Percentiles rank a stretch among this genome's conserved stretches.
Conservation (phyloP, 2,329 filamentous ascomycete genomes). For the Colletotrichum liriopes region DNA sequence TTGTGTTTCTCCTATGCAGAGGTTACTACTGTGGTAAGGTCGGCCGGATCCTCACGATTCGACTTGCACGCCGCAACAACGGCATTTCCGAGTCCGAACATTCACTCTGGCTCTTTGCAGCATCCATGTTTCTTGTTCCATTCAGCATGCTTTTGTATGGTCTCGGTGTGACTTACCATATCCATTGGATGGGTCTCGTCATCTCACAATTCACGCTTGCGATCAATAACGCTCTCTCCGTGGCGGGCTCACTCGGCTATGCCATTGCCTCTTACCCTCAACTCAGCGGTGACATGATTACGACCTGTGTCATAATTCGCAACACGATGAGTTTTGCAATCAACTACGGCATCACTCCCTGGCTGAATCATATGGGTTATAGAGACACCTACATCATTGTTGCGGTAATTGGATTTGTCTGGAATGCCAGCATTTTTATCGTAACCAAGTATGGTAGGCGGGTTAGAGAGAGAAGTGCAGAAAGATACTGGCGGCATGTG, state of each 20-base stretch:
- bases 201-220: constrained; percentile 49
- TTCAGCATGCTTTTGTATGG: constrained; percentile 62
- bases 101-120: constrained; percentile 53
- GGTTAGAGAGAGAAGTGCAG: constrained; percentile 56
- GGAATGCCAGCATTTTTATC: constrained; percentile 58
- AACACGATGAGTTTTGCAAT: constrained; percentile 55
- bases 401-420: constrained; percentile 54
- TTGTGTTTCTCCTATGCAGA: not conserved
- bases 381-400: constrained; percentile 56
- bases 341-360: constrained; percentile 54
- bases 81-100: constrained; percentile 60
- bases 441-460: constrained; percentile 65
- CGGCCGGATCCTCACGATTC: constrained; percentile 57
- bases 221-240: constrained; percentile 49
- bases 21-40: constrained; percentile 52
- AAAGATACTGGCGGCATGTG: constrained; percentile 57
- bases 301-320: constrained; percentile 52
- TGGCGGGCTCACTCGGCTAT: constrained; percentile 49
- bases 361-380: constrained; percentile 54
- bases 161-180: constrained; percentile 49
- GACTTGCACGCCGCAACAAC: constrained; percentile 56
- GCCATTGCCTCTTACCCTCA: constrained; percentile 51
- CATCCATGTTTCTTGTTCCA: constrained; percentile 54
- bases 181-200: constrained; percentile 52
- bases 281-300: constrained; percentile 49